Conservation (phyloP, 306 rosid genomes). For the Gastrolobium villosum region DNA sequence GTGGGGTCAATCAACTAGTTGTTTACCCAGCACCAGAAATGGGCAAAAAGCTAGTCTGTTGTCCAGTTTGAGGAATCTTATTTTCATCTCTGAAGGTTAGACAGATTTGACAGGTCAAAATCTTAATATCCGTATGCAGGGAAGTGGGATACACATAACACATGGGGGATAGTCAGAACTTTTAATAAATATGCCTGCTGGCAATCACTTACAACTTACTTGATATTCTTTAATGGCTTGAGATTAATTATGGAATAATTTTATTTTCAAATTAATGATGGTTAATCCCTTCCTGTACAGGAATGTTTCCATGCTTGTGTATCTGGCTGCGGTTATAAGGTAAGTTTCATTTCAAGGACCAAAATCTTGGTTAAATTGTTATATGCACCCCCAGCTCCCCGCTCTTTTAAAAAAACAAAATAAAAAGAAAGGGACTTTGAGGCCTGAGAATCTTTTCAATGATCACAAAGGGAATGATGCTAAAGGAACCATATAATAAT, state of each 20-base stretch:
- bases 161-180: not conserved
- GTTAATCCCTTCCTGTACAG: constrained; percentile 60
- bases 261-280: constrained; percentile 36
- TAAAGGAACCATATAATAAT: not conserved
- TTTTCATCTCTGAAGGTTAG: not conserved
- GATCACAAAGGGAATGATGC: not conserved
- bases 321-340: constrained; percentile 96
- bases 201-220: not conserved
- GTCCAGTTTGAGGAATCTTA: not conserved
- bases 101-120: not conserved
- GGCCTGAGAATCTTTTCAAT: not conserved
- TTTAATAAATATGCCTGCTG: not conserved
- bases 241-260: not conserved
- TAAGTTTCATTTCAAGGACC: constrained; percentile 52
- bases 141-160: not conserved
- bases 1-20: not conserved
- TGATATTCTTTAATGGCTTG: constrained; percentile 12
- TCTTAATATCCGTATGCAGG: constrained; percentile 6
- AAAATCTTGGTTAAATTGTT: constrained; percentile 23
- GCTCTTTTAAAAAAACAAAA: no score
- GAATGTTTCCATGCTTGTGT: constrained; percentile 89
- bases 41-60: not conserved
- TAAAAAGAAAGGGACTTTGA: not conserved
- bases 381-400: not conserved
- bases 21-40: not conserved